phyloP scores from a whole-genome alignment of 805 yeast genomes.

The Candida schatavii region DNA sequence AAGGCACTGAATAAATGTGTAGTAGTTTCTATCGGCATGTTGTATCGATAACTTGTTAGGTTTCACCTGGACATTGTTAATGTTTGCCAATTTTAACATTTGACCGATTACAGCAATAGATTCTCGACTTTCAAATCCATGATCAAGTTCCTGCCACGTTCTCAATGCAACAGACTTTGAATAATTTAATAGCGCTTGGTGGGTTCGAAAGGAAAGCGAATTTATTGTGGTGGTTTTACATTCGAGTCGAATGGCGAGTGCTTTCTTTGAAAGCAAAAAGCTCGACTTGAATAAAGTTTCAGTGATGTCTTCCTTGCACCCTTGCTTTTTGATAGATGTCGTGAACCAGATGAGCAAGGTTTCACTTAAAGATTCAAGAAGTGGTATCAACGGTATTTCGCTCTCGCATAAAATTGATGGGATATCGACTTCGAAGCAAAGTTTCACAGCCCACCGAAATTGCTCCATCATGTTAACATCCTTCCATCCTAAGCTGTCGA shows the following conservation, averaged over 20 bases:
- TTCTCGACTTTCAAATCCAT: too few relatives aligned
- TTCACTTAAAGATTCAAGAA: not conserved
- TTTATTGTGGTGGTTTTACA: too few relatives aligned
- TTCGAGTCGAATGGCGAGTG: not conserved
- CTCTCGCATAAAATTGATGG: slow-evolving; percentile 4
- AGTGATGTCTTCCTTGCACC: too few relatives aligned
- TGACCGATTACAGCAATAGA: not conserved
- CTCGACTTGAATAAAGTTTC: not conserved
- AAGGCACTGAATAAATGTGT: too few relatives aligned
- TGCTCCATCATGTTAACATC: not conserved
- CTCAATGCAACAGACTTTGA: not conserved
- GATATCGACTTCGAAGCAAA: slow-evolving; percentile 4
- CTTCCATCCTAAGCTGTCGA: not conserved
- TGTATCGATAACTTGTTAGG: not conserved
- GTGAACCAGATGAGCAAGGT: not conserved
- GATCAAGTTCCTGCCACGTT: not conserved
- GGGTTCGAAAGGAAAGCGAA: too few relatives aligned
- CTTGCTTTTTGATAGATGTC: too few relatives aligned
- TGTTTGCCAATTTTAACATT: not conserved
- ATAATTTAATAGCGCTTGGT: too few relatives aligned
- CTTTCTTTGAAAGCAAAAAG: not conserved
- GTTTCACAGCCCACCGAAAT: not conserved
- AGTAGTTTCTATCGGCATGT: not conserved
- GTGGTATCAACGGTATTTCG: not conserved
- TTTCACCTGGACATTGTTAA: not conserved